Base-by-base conservation (phyloP, 257 asterid species). In the Nicotiana attenuata region DNA sequence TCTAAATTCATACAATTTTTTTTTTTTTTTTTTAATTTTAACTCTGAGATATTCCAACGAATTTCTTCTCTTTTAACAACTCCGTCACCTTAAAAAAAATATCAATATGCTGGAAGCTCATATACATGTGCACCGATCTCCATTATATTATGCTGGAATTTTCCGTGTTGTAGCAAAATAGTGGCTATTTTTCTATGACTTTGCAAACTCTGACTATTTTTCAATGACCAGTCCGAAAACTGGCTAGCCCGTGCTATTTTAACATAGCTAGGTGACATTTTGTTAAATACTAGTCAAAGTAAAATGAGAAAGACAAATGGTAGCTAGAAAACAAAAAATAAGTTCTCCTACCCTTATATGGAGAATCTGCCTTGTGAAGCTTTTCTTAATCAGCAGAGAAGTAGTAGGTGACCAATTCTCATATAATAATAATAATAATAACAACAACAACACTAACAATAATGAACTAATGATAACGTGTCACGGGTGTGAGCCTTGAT, bases 301-400 rank as follows among this genome's bases (percentile, higher is more conserved):
- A 50, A 19, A 47, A 73, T 22, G 50, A 45, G 61, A 73, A 22
- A 73, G 61, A 50, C 79, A 50, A 50, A 24, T 75, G 45, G 1
- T 24, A 24, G 80, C 63, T 22, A 61, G 80, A 75, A 38, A 26
- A 75, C 9, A 75, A 75, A 75, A 4, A 26, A 24, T 24, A 73
- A 75, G 45, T 75, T 50, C 29, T 47, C 61, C 79, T 24, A 14
- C 79, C 38, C 15, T 73, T 45, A 5, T 73, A 47, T 24, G 79
- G 61, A 47, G 38, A 47, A 73, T 73, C 35, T 47, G 60, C 78
- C 24, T 73, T 45, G 78, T 71, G 31, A 69, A 69, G 77, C 26
- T 69, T 41, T 69, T n/a, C 10, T 69, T 41, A 13, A 69, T 3
- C 78, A 69, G 55, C 8, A 13, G 33, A 69, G 19, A 20, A 20